Base-by-base conservation (phyloP, 257 asterid species). In the Jaltomata sinuosa region DNA sequence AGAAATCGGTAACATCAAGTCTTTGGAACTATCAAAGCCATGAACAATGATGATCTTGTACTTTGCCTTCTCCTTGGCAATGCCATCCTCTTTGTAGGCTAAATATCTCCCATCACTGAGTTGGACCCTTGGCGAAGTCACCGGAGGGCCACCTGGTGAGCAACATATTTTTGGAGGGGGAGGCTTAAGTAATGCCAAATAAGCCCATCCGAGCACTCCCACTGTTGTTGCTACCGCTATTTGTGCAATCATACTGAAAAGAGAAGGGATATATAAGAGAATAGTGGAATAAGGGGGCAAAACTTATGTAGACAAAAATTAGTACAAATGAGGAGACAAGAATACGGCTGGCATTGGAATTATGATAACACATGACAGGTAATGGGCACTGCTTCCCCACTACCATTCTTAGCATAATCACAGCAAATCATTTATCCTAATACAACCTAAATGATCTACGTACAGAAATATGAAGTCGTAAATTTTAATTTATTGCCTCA, bases 141-240 rank as follows among this genome's bases (percentile, higher is more conserved):
- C 93, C 4, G 90, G 94, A 72, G 98, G 98, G 32, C 97, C 97
- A 52, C 94, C 96, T 3, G 92, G 92, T 1, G 94, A 89, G 80
- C 98, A 95, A 50, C 97, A 94, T 72, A 84, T 81, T 87, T 88
- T 93, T n/a, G 98, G 91, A 68, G 93, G 84, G 5, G 92, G 91
- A 4, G 97, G 94, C 87, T 85, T 91, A 65, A 91, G 89, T 38
- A 91, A 69, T 12, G 92, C 87, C 42, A 91, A 42, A 88, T 91
- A 93, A 85, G 87, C 95, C 85, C 89, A 91, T 25, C 94, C 96
- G 6, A 90, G n/a, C 47, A 89, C 68, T 61, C 92, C 87, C 42
- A 85, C 91, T 18, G 87, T 8, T 38, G 80, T 86, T 83, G 94
- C 97, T 72, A 91, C 84, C 71, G 88, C 89, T 85, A 93, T 80